phyloP scores from a whole-genome alignment of 768 basidiomycete species.

The Tylopilus sp. region DNA sequence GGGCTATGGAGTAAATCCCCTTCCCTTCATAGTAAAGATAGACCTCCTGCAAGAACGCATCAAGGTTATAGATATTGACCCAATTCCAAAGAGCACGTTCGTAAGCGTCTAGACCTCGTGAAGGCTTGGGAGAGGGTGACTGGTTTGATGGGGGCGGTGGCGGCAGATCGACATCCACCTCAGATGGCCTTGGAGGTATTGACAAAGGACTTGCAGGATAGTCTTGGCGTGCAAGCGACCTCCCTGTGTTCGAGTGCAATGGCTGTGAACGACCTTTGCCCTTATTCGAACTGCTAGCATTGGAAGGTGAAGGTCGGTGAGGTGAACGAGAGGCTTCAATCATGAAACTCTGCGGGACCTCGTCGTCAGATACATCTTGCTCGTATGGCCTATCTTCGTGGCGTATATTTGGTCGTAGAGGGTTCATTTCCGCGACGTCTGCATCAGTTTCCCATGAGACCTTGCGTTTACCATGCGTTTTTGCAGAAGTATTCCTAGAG shows the following conservation, averaged over 20 bases:
- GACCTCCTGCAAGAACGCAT: slow-evolving; percentile 91
- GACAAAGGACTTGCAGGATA: slow-evolving; percentile 40
- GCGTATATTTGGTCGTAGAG: slow-evolving; percentile 69
- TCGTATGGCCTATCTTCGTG: slow-evolving; percentile 58
- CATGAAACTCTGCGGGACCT: slow-evolving; percentile 84
- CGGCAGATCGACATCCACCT: slow-evolving; percentile 43
- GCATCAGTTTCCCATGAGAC: slow-evolving; percentile 57
- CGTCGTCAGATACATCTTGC: slow-evolving; percentile 71
- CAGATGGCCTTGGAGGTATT: slow-evolving; percentile 64
- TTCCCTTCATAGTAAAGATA: slow-evolving; percentile 97
- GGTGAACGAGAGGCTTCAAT: slow-evolving; percentile 58
- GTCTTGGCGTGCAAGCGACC: slow-evolving; percentile 37
- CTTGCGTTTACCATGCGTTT: slow-evolving; percentile 46
- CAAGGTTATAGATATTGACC: slow-evolving; percentile 98
- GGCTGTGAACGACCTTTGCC: slow-evolving; percentile 46
- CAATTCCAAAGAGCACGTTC: slow-evolving; percentile 97
- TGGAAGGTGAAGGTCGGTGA: slow-evolving; percentile 35
- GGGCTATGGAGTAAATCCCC: slow-evolving; percentile 92
- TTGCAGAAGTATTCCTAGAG: slow-evolving; percentile 29
- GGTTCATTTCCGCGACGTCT: slow-evolving; percentile 51
- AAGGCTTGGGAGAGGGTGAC: slow-evolving; percentile 36
- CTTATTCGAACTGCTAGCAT: slow-evolving; percentile 28
- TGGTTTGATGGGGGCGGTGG: slow-evolving; percentile 20
- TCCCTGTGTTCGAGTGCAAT: slow-evolving; percentile 47
- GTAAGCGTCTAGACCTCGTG: slow-evolving; percentile 75